Evolutionary conservation across 2,329 filamentous ascomycete species (phyloP), one percentile per base, ranked within the genome.

Genomic region (Zymoseptoria brevis): DNA sequence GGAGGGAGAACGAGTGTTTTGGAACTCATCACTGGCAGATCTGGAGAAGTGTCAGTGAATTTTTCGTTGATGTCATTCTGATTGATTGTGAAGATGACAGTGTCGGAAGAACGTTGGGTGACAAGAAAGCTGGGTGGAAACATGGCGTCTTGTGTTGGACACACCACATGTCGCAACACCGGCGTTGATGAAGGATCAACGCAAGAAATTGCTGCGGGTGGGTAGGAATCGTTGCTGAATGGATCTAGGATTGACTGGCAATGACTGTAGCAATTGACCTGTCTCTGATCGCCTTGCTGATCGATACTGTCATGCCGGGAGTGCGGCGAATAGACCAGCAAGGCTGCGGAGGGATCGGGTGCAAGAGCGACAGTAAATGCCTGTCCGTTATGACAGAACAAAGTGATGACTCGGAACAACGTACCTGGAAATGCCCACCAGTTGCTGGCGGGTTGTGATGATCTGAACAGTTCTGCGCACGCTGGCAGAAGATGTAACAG

Each of bases 1-100:
- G 61, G 60, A 41, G 57, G 52, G 49, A 54, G 50, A 19, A 56
- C 53, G 13, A 53, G 41, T n/a, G 59, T 49, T 30, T 50, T 54
- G 24, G 54, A 49, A 53, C 57, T 61, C 60, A 61, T 61, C 21
- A 50, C 54, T 55, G 52, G 26, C 22, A 30, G 51, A 19, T 9
- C 51, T 53, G 51, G n/a, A 53, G 8, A 29, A 30, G 7, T 41
- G 50, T 62, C 57, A 62, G 60, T 48, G 13, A 49, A 21, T 45
- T 35, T 1, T 19, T 49, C 19, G 51, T 24, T 19, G 29, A 19
- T 54, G 19, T 41, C n/a, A 24, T 19, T 50, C 4, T 55, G 16
- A 9, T 56, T 41, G 30, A n/a, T 24, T 8, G 49, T 53, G 30
- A 45, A 30, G 50, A 41, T 29, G 35, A 7, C 30, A 8, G 9